Conservation (phyloP, 192 early-diverging fungal species). For the Paraglomus brasilianum region DNA sequence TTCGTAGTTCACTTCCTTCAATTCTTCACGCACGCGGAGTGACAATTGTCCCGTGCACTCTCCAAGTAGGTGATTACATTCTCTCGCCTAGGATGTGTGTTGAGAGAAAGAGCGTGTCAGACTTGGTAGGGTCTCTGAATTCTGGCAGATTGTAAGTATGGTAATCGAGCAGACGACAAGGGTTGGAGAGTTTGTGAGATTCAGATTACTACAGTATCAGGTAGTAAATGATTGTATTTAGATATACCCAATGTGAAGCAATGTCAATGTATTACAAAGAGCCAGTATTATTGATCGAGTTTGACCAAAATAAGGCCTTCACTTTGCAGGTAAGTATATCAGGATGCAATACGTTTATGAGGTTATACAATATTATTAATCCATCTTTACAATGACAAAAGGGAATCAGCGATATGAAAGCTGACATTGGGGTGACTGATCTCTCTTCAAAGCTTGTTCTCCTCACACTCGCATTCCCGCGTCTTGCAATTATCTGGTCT, state of each 20-base stretch:
- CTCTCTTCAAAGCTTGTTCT: slow-evolving; percentile 75
- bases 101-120: slow-evolving; percentile 89
- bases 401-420: slow-evolving; percentile 45
- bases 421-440: slow-evolving; percentile 58
- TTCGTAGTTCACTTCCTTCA: slow-evolving; percentile 85
- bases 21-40: slow-evolving; percentile 79
- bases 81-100: slow-evolving; percentile 82
- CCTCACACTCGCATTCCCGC: slow-evolving; percentile 80
- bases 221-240: slow-evolving; percentile 12
- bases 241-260: slow-evolving; percentile 82
- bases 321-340: slow-evolving; percentile 58
- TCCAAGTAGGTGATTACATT: slow-evolving; percentile 94
- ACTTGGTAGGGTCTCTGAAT: slow-evolving; percentile 80
- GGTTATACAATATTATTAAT: slow-evolving; percentile 13
- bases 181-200: neutral
- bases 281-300: slow-evolving; percentile 89
- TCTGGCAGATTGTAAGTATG: slow-evolving; percentile 74
- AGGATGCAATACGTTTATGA: neutral
- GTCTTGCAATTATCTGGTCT: slow-evolving; percentile 85
- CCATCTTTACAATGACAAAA: slow-evolving; percentile 39
- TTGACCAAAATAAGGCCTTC: slow-evolving; percentile 83
- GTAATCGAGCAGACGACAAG: neutral
- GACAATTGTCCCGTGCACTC: slow-evolving; percentile 74
- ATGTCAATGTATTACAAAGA: slow-evolving; percentile 82
- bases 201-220: neutral